Conservation (phyloP, 129 eudicot species). For the Flaveria robusta region DNA sequence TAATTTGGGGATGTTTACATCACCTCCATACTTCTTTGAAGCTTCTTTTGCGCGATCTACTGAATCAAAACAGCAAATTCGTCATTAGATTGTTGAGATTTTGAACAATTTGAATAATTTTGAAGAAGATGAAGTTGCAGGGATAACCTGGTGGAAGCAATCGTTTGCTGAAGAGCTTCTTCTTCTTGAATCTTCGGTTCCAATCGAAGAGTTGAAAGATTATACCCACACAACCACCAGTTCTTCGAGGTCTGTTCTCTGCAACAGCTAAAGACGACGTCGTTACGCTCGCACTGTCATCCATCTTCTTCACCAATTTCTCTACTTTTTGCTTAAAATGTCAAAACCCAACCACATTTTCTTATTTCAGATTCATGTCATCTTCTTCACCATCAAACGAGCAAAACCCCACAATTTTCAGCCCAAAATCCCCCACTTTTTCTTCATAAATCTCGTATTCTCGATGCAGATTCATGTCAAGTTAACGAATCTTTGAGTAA, state of each 20-base stretch:
- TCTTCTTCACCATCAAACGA: too few relatives aligned
- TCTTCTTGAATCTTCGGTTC: slow-evolving; percentile 84
- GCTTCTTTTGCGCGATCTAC: slow-evolving; percentile 63
- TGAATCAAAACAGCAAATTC: slow-evolving; percentile 1
- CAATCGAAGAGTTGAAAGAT: slow-evolving; percentile 93
- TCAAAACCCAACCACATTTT: too few relatives aligned
- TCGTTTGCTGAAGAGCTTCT: slow-evolving; percentile 74
- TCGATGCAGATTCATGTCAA: not conserved
- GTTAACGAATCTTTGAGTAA: not conserved
- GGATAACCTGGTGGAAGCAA: slow-evolving; percentile 81
- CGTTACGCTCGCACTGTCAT: slow-evolving; percentile 49
- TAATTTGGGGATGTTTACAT: slow-evolving; percentile 61
- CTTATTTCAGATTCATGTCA: too few relatives aligned
- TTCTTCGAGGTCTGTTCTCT: slow-evolving; percentile 56
- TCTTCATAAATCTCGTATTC: not conserved
- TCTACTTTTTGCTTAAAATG: too few relatives aligned
- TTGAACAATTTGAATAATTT: not conserved
- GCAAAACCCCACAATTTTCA: too few relatives aligned
- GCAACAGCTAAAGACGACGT: slow-evolving; percentile 64
- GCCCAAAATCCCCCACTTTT: not conserved
- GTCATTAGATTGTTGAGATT: not conserved
- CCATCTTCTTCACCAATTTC: slow-evolving; percentile 44
- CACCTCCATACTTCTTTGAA: slow-evolving; percentile 70
- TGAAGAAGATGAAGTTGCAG: not conserved
- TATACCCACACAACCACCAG: slow-evolving; percentile 85